phyloP scores from a whole-genome alignment of 2,329 filamentous ascomycete species.

The Zymoseptoria tritici region DNA sequence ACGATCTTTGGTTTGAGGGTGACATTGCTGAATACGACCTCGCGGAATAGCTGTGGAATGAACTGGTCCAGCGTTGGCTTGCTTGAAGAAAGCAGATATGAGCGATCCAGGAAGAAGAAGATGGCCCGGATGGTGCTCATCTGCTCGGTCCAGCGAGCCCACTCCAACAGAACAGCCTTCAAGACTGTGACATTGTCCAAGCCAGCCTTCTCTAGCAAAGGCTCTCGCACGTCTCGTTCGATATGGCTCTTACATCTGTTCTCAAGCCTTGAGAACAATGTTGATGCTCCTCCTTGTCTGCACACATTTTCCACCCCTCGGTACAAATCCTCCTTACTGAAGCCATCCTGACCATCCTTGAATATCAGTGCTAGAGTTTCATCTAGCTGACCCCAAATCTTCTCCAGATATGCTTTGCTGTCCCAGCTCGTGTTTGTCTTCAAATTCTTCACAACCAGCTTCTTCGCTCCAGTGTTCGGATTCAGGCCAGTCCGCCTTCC shows the following conservation, averaged over 20 bases:
- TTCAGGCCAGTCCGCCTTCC: constrained; percentile 48
- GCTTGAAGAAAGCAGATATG: constrained; percentile 71
- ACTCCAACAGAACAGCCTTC: constrained; percentile 52
- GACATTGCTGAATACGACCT: constrained; percentile 47
- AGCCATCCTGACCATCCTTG: constrained; percentile 47
- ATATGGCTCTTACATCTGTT: constrained; percentile 60
- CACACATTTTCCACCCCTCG: constrained; percentile 88
- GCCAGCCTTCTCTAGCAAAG: constrained; percentile 50
- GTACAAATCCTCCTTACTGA: constrained; percentile 82
- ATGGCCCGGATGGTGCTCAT: constrained; percentile 75
- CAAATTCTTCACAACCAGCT: constrained; percentile 90
- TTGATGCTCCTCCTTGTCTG: constrained; percentile 62
- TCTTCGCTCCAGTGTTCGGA: constrained; percentile 69
- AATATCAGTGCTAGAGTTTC: constrained; percentile 69
- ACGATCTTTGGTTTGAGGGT: constrained; percentile 48
- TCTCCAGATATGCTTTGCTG: constrained; percentile 69
- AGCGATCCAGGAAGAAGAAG: constrained; percentile 90
- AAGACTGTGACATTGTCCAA: constrained; percentile 59
- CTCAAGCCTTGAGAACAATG: constrained; percentile 60
- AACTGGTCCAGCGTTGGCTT: constrained; percentile 74
- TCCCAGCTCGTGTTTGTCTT: constrained; percentile 57
- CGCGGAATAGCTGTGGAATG: constrained; percentile 67
- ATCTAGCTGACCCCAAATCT: constrained; percentile 67
- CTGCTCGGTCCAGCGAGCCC: constrained; percentile 72
- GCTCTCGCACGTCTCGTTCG: constrained; percentile 47